Base-by-base conservation (phyloP, 2,329 filamentous ascomycete species). In the Fusarium drepaniforme region DNA sequence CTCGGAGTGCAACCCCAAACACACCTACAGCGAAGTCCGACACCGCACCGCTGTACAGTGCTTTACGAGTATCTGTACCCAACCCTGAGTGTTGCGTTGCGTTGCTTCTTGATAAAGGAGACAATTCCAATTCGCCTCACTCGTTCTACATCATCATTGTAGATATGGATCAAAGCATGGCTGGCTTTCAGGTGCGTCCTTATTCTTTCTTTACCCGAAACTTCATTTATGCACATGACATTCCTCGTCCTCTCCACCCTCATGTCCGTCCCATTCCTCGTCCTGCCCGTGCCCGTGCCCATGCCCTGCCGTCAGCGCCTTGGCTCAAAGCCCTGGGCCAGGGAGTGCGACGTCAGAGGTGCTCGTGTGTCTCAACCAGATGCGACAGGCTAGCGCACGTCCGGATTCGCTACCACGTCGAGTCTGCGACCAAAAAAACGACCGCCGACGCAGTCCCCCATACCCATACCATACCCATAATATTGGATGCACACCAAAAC, bases 291-390 rank as follows among this genome's bases (percentile, higher is more conserved):
- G 25, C 38, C 38, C 23, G 51, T 64, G 59, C 56, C 33, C 42
- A 11, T 67, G 42, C 49, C 65, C 25, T 63, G 58, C 58, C 51
- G n/a, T 64, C 59, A 68, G 72, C 64, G 64, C 62, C 68, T 58
- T 70, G 68, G 59, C 70, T 66, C 42, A 25, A 15, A 62, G 40
- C 70, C 71, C 71, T 69, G 68, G 76, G 56, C 68, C 67, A 74
- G 70, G 73, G 75, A 75, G 76, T 78, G 75, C 81, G 80, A 81
- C 80, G 80, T 82, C 80, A 82, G 79, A 81, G 79, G 71, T 74
- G 80, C 78, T 83, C 75, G 79, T 80, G 81, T 83, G 82, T 83
- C 80, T 82, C 80, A 80, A 77, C 80, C 78, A 76, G 71, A 77
- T 80, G 80, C 82, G 76, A 78, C 79, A 80, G 73, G 70, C 79